Base-by-base conservation (phyloP, 2,329 filamentous ascomycete species). In the Trichoderma pleuroti region DNA sequence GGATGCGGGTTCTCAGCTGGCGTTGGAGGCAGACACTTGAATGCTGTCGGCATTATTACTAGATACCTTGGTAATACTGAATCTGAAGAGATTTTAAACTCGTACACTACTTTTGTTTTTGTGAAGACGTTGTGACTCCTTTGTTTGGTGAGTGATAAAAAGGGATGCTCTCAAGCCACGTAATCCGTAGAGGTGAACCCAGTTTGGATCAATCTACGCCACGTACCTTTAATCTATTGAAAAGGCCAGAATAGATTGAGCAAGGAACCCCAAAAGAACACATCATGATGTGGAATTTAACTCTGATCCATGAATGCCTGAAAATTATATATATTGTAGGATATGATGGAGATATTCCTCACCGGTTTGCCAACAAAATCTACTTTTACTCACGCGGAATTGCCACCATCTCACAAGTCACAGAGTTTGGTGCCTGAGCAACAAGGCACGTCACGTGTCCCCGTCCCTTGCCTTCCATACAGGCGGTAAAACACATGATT, bases 401-500 rank as follows among this genome's bases (percentile, higher is more conserved):
- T 52, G 49, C 49, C 64, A 67, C 49, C 26, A 32, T 59, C 39
- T 28, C 52, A 12, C 18, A 30, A 36, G 16, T 30, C 34, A n/a
- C 12, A 28, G 21, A 26, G 30, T 61, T 68, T 69, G 59, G 67
- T 70, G 67, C 67, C 67, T 63, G 67, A 70, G 57, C 59, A 63
- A 54, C 59, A 62, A 70, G 59, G 59, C 67, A 63, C 26, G 59
- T 70, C 67, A 70, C 67, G 67, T 70, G 65, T 65, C 69, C 36
- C 57, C 60, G 63, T 68, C 63, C 60, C 60, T 49, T 49, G 36
- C 60, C 60, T 21, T 49, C 49, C 63, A 42, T 56, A 36, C 63
- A 66, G 59, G 61, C 69, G 65, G 67, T 63, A 70, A 70, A 70
- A 54, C 59, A 63, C 67, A 70, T 70, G 67, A 70, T 70, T 70